Evolutionary conservation across 2,329 filamentous ascomycete species (phyloP).

Genomic region (Annulohypoxylon truncatum): DNA sequence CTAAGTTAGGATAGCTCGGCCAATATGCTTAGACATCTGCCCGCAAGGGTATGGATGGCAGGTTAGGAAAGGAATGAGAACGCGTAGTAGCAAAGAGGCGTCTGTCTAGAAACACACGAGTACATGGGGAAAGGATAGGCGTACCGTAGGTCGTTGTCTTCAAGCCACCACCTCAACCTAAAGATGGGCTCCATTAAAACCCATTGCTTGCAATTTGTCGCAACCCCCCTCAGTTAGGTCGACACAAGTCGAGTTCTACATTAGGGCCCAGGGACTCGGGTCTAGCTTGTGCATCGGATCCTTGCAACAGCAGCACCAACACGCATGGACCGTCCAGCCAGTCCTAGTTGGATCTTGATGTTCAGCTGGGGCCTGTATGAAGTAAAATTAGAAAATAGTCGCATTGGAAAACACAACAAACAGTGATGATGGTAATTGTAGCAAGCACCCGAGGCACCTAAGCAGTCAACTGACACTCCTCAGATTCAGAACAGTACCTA

Average conservation of each 20-base stretch:
- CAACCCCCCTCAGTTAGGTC: constrained; percentile 37
- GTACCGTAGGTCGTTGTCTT: constrained; percentile 39
- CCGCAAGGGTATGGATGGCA: constrained; percentile 44
- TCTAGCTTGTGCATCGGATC: constrained; percentile 28
- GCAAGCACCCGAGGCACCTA: constrained; percentile 37
- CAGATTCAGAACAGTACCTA: constrained; percentile 34
- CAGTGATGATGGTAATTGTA: constrained; percentile 29
- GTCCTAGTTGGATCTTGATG: constrained; percentile 30
- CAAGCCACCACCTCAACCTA: constrained; percentile 46
- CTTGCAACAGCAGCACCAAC: constrained; percentile 41
- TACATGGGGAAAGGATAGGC: constrained; percentile 37
- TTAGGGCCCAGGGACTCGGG: constrained; percentile 39
- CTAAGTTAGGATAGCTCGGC: constrained; percentile 44
- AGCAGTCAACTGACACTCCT: constrained; percentile 40
- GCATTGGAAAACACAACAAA: constrained; percentile 38
- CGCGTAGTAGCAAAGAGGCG: constrained; percentile 40
- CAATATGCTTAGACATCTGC: constrained; percentile 47
- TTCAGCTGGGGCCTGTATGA: constrained; percentile 19
- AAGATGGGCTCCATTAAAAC: constrained; percentile 35
- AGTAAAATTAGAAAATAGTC: constrained; percentile 43
- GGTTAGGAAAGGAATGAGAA: constrained; percentile 48
- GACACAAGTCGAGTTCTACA: constrained; percentile 40
- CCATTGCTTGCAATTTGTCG: constrained; percentile 42
- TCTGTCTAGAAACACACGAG: constrained; percentile 32
- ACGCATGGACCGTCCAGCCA: constrained; percentile 36